phyloP scores from a whole-genome alignment of 176 grass and related monocot species.

The Neostapfia colusana region DNA sequence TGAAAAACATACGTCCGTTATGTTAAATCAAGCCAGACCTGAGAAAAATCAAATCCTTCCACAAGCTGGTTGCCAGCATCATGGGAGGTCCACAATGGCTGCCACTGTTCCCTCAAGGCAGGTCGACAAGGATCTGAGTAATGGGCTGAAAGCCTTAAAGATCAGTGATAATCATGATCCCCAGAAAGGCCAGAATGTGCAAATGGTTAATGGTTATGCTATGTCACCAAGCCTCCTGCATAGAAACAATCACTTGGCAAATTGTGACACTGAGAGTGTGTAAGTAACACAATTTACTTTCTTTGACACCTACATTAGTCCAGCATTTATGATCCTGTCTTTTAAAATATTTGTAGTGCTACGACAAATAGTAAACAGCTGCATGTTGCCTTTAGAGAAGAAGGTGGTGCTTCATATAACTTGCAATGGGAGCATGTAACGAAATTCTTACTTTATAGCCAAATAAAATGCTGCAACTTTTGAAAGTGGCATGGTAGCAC shows the following conservation, averaged over 20 bases:
- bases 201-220: slow-evolving; percentile 45
- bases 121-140: slow-evolving; percentile 61
- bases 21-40: slow-evolving; percentile 49
- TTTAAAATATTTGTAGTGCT: neutral
- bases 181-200: slow-evolving; percentile 35
- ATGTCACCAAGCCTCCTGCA: slow-evolving; percentile 93
- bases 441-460: slow-evolving; percentile 13
- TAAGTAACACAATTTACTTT: slow-evolving; percentile 56
- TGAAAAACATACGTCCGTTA: slow-evolving; percentile 52
- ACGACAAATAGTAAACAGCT: slow-evolving; percentile 22
- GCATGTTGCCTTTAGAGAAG: neutral
- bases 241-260: slow-evolving; percentile 61
- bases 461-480: neutral
- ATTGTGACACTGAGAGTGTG: slow-evolving; percentile 68
- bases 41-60: slow-evolving; percentile 89
- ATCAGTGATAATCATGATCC: slow-evolving; percentile 42
- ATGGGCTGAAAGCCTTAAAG: slow-evolving; percentile 73
- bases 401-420: neutral
- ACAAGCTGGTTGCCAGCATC: slow-evolving; percentile 54
- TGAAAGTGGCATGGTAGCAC: neutral
- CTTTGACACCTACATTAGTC: slow-evolving; percentile 1
- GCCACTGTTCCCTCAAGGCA: slow-evolving; percentile 48
- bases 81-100: slow-evolving; percentile 31
- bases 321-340: slow-evolving; percentile 5
- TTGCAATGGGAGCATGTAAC: slow-evolving; percentile 4